Conservation (phyloP, 805 yeast genomes). For the Starmerella vaccinii region DNA sequence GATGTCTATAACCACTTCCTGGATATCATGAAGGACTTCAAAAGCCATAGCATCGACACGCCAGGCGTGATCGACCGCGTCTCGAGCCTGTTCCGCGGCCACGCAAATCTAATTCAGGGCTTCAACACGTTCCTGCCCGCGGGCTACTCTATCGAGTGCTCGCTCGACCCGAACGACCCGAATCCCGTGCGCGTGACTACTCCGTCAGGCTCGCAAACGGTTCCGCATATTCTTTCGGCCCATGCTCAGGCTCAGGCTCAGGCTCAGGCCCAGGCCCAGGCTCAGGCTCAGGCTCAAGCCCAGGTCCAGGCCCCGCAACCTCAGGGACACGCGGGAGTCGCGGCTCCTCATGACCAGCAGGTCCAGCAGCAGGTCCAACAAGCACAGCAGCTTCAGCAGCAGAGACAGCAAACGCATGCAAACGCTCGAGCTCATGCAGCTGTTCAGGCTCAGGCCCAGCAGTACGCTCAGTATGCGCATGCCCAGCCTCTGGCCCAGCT, state of each 20-base stretch:
- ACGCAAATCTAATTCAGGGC: constrained; percentile 86
- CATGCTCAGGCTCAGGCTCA: constrained; percentile 12
- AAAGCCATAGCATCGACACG: constrained; percentile 89
- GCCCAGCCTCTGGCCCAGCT: constrained; percentile 34
- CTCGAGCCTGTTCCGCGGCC: constrained; percentile 80
- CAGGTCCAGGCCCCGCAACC: constrained; percentile 16
- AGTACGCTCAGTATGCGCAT: constrained; percentile 11
- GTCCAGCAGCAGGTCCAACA: constrained; percentile 21
- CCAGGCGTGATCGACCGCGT: constrained; percentile 98
- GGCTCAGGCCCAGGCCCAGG: constrained; percentile 10
- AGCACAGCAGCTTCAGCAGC: constrained; percentile 19
- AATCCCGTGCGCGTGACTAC: constrained; percentile 90
- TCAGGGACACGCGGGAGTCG: no score
- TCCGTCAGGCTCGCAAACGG: constrained; percentile 63
- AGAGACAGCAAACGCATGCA: constrained; percentile 22
- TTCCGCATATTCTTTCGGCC: constrained; percentile 17
- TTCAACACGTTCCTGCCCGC: constrained; percentile 96
- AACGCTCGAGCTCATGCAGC: constrained; percentile 22
- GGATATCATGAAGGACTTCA: constrained; percentile 98
- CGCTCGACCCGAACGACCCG: constrained; percentile 78
- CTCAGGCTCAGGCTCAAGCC: constrained; percentile 16
- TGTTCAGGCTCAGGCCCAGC: constrained; percentile 32
- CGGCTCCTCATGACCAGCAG: constrained; percentile 15
- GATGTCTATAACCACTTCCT: constrained; percentile 92
- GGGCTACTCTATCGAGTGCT: constrained; percentile 87